phyloP scores from a whole-genome alignment of 2,329 filamentous ascomycete genomes.

The Taxawa tesnikishii region DNA sequence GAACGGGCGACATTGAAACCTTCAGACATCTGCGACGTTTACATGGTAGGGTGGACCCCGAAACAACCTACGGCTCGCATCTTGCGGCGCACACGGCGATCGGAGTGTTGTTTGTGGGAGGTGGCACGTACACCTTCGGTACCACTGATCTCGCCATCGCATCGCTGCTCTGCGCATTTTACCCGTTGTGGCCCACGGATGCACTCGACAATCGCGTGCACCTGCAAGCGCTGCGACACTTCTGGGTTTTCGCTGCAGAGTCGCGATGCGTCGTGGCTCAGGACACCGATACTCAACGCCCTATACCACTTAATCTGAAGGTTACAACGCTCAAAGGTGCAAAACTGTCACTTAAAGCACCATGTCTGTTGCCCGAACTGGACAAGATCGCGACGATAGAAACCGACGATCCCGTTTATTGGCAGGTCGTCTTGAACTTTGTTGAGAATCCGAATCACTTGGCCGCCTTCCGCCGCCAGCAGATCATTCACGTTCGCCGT shows the following conservation, averaged over 20 bases:
- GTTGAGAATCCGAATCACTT: conserved; percentile 47
- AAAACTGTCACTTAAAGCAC: conserved; percentile 30
- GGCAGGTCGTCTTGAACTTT: conserved; percentile 73
- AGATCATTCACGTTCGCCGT: conserved; percentile 62
- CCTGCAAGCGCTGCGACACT: conserved; percentile 88
- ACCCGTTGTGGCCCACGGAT: conserved; percentile 78
- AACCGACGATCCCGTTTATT: conserved; percentile 56
- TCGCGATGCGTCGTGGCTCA: conserved; percentile 78
- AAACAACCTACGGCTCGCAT: conserved; percentile 86
- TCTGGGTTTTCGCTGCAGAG: conserved; percentile 92
- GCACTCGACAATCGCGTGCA: conserved; percentile 93
- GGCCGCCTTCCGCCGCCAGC: conserved; percentile 53
- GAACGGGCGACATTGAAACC: conserved; percentile 77
- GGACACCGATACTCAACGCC: conserved; percentile 72
- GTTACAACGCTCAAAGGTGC: conserved; percentile 14
- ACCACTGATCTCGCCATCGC: conserved; percentile 81
- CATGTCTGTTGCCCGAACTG: conserved; percentile 52
- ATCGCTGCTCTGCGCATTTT: conserved; percentile 79
- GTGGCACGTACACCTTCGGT: conserved; percentile 83
- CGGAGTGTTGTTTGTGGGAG: conserved; percentile 80
- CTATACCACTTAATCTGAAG: conserved; percentile 43
- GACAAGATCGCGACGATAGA: conserved; percentile 50
- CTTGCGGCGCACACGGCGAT: conserved; percentile 87
- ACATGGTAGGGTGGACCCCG: conserved; percentile 72
- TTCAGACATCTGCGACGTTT: conserved; percentile 77